Percentiles rank a stretch among this genome's conserved stretches.
Conservation (phyloP, 2,329 filamentous ascomycete species). For the Claviceps humidiphila region DNA sequence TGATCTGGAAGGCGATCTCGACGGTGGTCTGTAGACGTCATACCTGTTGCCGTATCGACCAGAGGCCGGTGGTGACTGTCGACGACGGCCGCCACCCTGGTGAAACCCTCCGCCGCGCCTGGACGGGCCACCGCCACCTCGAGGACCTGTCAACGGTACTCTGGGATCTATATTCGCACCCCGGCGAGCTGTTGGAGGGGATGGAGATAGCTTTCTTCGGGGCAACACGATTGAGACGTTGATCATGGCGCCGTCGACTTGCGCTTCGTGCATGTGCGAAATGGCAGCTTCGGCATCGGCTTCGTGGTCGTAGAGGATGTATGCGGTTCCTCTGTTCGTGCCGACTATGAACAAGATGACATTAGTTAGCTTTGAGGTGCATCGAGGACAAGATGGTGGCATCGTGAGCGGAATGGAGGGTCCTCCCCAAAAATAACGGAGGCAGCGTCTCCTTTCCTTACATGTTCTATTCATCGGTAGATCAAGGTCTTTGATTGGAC, state of each 20-base stretch:
- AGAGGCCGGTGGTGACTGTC: conserved; percentile 22
- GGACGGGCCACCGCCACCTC: conserved; percentile 19
- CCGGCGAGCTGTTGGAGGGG: conserved; percentile 58
- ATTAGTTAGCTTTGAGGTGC: background rate
- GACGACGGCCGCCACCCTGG: conserved; percentile 19
- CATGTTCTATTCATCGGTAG: conserved; percentile 80
- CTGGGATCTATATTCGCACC: conserved; percentile 45
- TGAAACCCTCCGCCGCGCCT: conserved; percentile 16
- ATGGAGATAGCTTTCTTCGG: conserved; percentile 66
- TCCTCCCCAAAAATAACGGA: background rate
- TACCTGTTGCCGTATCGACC: conserved; percentile 29
- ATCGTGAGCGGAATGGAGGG: background rate
- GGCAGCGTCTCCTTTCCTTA: conserved; percentile 35
- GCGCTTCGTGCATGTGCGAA: conserved; percentile 95
- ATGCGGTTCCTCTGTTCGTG: conserved; percentile 85
- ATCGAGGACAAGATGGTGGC: background rate
- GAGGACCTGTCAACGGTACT: conserved; percentile 18
- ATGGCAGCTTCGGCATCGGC: conserved; percentile 78
- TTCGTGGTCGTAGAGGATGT: conserved; percentile 70
- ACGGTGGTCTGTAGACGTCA: conserved; percentile 51
- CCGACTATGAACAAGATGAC: conserved; percentile 42
- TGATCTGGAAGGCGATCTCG: conserved; percentile 29
- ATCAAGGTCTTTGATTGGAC: conserved; percentile 73
- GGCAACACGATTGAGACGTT: conserved; percentile 83
- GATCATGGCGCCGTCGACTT: conserved; percentile 70